These are phyloP conservation scores for Ganoderma multipileum DNA, from an alignment of 1,284 basidiomycete species.

Conservation along the genomic window DNA sequence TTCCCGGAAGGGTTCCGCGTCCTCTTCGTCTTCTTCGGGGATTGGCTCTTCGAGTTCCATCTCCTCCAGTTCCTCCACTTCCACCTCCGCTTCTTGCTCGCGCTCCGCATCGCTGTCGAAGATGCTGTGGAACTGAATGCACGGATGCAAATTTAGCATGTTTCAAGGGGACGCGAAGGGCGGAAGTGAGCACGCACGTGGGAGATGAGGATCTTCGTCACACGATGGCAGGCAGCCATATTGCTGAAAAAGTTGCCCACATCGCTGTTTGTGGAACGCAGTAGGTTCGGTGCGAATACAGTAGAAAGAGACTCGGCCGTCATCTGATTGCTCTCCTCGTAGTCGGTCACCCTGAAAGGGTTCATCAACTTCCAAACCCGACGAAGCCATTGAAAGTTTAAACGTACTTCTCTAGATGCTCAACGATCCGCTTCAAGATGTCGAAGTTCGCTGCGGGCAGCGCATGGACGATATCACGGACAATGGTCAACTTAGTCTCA, in stretches of 20 bases:
- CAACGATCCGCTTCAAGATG: constrained; percentile 74
- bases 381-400: neutral
- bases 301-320: constrained; percentile 82
- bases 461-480: constrained; percentile 69
- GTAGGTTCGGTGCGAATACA: constrained; percentile 82
- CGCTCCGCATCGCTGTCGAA: constrained; percentile 54
- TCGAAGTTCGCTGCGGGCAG: constrained; percentile 78
- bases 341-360: constrained; percentile 74
- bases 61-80: constrained; percentile 47
- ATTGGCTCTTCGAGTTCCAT: constrained; percentile 56
- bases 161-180: neutral
- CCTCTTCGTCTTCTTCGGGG: constrained; percentile 55
- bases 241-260: constrained; percentile 78
- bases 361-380: neutral
- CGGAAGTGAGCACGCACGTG: constrained; percentile 58
- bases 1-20: constrained; percentile 36
- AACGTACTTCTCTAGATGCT: constrained; percentile 81
- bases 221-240: constrained; percentile 76
- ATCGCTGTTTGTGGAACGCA: constrained; percentile 75
- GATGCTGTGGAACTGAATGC: constrained; percentile 52
- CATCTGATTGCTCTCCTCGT: constrained; percentile 87
- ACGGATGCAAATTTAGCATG: neutral
- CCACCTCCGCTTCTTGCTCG: constrained; percentile 49
- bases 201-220: constrained; percentile 80
- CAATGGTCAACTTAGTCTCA: constrained; percentile 66